Percentiles rank a stretch among this genome's conserved stretches.
These are phyloP conservation scores for Rosa hybrid DNA, from an alignment of 331 rosid species.

Conservation along the genomic window DNA sequence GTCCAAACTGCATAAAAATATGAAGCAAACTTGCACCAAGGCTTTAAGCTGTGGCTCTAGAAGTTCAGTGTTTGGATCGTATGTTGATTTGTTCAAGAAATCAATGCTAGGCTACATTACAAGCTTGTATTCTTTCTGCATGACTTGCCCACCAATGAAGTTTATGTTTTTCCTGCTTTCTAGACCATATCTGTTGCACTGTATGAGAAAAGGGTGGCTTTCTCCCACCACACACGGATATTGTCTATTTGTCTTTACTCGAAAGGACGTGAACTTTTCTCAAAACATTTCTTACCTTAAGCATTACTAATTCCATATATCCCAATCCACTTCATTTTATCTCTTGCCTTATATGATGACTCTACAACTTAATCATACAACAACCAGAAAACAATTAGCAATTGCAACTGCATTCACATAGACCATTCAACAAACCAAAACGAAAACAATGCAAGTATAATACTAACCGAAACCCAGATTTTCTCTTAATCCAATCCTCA, in stretches of 20 bases:
- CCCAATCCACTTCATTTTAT: neutral
- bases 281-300: neutral
- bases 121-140: neutral
- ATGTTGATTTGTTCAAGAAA: neutral
- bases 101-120: neutral
- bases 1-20: neutral
- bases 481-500: conserved; percentile 70
- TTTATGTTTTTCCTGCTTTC: neutral
- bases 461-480: conserved; percentile 77
- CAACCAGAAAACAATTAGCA: neutral
- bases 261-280: neutral
- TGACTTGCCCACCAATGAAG: neutral
- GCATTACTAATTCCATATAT: neutral
- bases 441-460: neutral
- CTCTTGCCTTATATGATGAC: neutral
- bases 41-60: neutral
- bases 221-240: neutral
- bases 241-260: neutral
- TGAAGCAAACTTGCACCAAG: neutral
- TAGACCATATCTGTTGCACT: neutral
- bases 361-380: neutral
- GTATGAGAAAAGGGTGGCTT: neutral
- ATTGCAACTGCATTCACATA: neutral
- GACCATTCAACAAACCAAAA: neutral
- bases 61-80: neutral